Evolutionary conservation across 192 early-diverging fungal genomes (phyloP).

Genomic region (Dispira simplex): DNA sequence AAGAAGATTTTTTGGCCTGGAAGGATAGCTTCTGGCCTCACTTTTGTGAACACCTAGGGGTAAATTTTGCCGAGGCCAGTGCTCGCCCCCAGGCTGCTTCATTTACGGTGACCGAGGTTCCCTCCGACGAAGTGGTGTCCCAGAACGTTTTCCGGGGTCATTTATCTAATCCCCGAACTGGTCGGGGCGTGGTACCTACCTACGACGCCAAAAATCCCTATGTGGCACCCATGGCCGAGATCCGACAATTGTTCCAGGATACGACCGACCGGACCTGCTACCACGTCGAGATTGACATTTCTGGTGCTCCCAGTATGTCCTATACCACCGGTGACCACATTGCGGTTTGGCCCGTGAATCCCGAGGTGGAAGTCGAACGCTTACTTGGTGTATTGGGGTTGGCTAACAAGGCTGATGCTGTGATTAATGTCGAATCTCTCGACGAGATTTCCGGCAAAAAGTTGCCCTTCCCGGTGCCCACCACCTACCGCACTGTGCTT

Average conservation of each 20-base stretch:
- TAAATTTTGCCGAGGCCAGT: slow-evolving; percentile 30
- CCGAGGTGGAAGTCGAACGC: slow-evolving; percentile 54
- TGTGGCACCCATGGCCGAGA: slow-evolving; percentile 42
- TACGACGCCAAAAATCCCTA: slow-evolving; percentile 87
- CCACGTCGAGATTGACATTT: slow-evolving; percentile 88
- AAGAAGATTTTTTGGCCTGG: slow-evolving; percentile 95
- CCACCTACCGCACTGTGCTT: slow-evolving; percentile 73
- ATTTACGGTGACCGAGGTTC: slow-evolving; percentile 41
- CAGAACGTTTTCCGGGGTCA: slow-evolving; percentile 32
- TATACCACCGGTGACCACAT: slow-evolving; percentile 94
- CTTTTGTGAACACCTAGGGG: slow-evolving; percentile 53
- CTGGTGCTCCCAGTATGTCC: slow-evolving; percentile 42
- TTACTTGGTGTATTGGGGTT: slow-evolving; percentile 47
- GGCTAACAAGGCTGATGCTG: slow-evolving; percentile 43
- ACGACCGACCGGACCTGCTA: slow-evolving; percentile 62
- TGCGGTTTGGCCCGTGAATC: slow-evolving; percentile 81
- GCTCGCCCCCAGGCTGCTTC: slow-evolving; percentile 5
- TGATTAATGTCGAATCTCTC: slow-evolving; percentile 52
- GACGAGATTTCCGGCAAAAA: slow-evolving; percentile 61
- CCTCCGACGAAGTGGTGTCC: slow-evolving; percentile 13
- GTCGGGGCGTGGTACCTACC: slow-evolving; percentile 16
- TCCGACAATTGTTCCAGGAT: slow-evolving; percentile 50
- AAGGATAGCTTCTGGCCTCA: slow-evolving; percentile 72
- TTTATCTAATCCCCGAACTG: slow-evolving; percentile 25
- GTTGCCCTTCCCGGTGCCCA: slow-evolving; percentile 74